phyloP scores from a whole-genome alignment of 176 grass and related monocot species.

The Luzula sylvatica region DNA sequence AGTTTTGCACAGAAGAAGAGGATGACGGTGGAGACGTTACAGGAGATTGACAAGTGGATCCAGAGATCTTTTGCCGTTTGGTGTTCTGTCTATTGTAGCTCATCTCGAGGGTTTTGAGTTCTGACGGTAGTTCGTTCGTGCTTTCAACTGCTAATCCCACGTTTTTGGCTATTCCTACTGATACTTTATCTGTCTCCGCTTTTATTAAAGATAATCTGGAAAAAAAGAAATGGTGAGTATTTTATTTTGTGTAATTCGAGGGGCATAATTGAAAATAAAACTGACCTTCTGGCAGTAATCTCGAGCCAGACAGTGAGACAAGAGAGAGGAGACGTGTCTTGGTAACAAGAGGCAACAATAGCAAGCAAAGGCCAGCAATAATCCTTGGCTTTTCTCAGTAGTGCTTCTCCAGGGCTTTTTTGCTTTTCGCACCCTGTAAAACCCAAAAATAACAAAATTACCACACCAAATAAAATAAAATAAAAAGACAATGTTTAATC shows the following conservation, averaged over 20 bases:
- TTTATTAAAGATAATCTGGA: slow-evolving; percentile 68
- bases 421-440: slow-evolving; percentile 59
- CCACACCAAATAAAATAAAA: too few species aligned
- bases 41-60: slow-evolving; percentile 8
- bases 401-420: slow-evolving; percentile 75
- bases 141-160: slow-evolving; percentile 71
- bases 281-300: slow-evolving; percentile 82
- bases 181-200: slow-evolving; percentile 43
- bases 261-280: not conserved
- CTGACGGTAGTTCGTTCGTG: slow-evolving; percentile 65
- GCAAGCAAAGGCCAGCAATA: slow-evolving; percentile 82
- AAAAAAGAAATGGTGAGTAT: slow-evolving; percentile 10
- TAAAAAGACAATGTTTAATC: too few species aligned
- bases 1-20: slow-evolving; percentile 23
- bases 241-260: too few species aligned
- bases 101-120: slow-evolving; percentile 44
- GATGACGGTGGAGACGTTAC: slow-evolving; percentile 19
- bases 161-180: slow-evolving; percentile 50
- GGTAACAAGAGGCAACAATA: slow-evolving; percentile 83
- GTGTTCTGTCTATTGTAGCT: slow-evolving; percentile 78
- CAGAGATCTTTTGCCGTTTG: slow-evolving; percentile 63
- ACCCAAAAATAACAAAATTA: too few species aligned
- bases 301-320: slow-evolving; percentile 89
- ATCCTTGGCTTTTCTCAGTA: slow-evolving; percentile 71
- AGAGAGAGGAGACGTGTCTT: slow-evolving; percentile 65